phyloP scores from a whole-genome alignment of 768 basidiomycete species.

The Trametes meyenii region DNA sequence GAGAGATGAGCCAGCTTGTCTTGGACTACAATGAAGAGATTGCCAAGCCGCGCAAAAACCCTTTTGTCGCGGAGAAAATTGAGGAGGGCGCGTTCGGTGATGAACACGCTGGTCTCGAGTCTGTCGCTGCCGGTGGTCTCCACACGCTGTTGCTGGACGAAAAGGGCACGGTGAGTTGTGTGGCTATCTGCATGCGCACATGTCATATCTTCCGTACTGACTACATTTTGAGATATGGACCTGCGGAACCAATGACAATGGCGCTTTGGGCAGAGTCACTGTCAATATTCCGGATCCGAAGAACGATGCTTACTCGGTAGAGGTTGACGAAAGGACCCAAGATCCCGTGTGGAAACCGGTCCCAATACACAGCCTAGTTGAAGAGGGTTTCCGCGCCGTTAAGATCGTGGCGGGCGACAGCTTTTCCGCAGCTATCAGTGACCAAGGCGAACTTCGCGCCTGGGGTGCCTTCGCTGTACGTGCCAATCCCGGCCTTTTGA shows the following conservation, averaged over 20 bases:
- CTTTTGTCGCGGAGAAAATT: conserved; percentile 78
- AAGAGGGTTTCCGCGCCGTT: conserved; percentile 84
- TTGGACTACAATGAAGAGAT: conserved; percentile 75
- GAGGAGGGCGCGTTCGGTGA: conserved; percentile 70
- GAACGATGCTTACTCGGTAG: conserved; percentile 58
- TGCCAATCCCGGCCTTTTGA: conserved; percentile 1
- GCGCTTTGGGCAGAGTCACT: conserved; percentile 82
- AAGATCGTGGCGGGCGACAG: conserved; percentile 85
- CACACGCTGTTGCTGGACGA: conserved; percentile 90
- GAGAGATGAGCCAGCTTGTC: conserved; percentile 95
- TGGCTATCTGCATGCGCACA: conserved; percentile 10
- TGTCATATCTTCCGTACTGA: neutral
- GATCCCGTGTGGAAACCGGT: conserved; percentile 33
- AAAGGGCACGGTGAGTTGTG: conserved; percentile 75
- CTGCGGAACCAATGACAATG: conserved; percentile 87
- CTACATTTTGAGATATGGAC: conserved; percentile 67
- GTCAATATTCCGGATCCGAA: conserved; percentile 59
- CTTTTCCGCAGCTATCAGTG: conserved; percentile 82
- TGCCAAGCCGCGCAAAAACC: conserved; percentile 73
- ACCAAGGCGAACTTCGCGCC: conserved; percentile 77
- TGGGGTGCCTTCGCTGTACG: conserved; percentile 92
- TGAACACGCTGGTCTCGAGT: conserved; percentile 77
- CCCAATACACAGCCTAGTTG: conserved; percentile 67
- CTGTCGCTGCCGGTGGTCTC: conserved; percentile 81
- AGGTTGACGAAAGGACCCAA: conserved; percentile 42